Evolutionary conservation across 352 stramenopile genomes (phyloP), one percentile per base, ranked within the genome.

Genomic region (Globisporangium apiculatum): DNA sequence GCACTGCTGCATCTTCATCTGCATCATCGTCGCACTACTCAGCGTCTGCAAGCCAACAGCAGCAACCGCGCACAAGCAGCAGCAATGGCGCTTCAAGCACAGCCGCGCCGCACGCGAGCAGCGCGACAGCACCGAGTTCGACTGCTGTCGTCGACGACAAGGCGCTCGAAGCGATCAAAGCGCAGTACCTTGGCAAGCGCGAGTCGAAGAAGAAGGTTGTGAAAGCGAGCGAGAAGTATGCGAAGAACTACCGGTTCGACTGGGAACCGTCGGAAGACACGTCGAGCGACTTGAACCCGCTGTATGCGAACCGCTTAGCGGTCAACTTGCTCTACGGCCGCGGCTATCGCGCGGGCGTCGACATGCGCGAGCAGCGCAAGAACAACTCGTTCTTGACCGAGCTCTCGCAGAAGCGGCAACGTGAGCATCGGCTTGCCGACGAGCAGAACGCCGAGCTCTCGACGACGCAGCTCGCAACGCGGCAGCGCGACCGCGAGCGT

Each of bases 191-290:
- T 51, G 89, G 89, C 45, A 91, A 91, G 64, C 86, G 79, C 9
- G 67, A 79, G 12, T 80, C 79, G 62, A 96, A 95, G 68, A 96
- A 96, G 54, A 94, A 91, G 64, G 72, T 96, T 18, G 76, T 94
- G 14, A 97, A 97, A 60, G 86, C 93, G 12, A 96, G 85, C 36
- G 89, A 97, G 55, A 97, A 97, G 64, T 97, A 97, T 56, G 77
- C 83, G 41, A 92, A 95, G 63, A 94, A 96, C 64, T 97, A 97
- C 61, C 85, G 97, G 62, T 98, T 98, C 64, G 87, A 98, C 65
- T 98, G 93, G 93, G 87, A 98, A 40, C 77, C 84, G 10, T 79
- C 70, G 0, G 93, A 98, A 45, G 93, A 98, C 66, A 98, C 93
- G 40, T 95, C 81, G 35, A 55, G 69, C 10, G 91, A 97, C 59